Percentiles rank a stretch among this genome's conserved stretches.
These are phyloP conservation scores for Aureobasidium subglaciale DNA, from an alignment of 2,329 filamentous ascomycete genomes.

Conservation along the genomic window DNA sequence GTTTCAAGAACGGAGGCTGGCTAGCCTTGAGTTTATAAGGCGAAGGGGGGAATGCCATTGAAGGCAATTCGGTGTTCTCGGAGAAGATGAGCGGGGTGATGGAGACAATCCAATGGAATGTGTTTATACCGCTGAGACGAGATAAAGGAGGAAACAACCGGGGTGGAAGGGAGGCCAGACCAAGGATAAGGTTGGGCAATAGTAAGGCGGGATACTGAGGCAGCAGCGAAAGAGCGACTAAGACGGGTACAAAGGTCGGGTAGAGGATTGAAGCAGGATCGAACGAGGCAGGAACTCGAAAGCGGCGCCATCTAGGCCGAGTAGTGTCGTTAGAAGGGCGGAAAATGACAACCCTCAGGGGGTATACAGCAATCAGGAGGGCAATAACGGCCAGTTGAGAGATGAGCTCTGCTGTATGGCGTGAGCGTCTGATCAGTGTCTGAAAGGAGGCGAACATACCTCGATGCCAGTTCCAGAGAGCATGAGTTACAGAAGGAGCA, in stretches of 20 bases:
- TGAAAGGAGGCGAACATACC: slow-evolving; percentile 28
- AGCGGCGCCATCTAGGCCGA: slow-evolving; percentile 20
- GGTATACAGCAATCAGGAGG: slow-evolving; percentile 30
- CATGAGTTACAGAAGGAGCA: slow-evolving; percentile 27
- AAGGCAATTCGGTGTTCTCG: slow-evolving; percentile 36
- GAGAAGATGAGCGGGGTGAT: slow-evolving; percentile 58
- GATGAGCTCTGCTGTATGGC: slow-evolving; percentile 32
- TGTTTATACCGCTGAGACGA: slow-evolving; percentile 51
- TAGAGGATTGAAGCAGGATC: slow-evolving; percentile 90
- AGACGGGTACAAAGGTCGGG: slow-evolving; percentile 66
- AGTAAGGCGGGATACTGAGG: slow-evolving; percentile 54
- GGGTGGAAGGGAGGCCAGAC: slow-evolving; percentile 68
- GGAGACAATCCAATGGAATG: slow-evolving; percentile 73
- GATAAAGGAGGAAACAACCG: slow-evolving; percentile 61
- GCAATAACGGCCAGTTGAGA: slow-evolving; percentile 31
- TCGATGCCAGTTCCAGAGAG: slow-evolving; percentile 33
- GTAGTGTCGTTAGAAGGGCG: neutral
- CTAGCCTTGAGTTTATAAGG: slow-evolving; percentile 28
- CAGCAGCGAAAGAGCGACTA: slow-evolving; percentile 69
- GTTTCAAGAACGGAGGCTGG: slow-evolving; percentile 31
- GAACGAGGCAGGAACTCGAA: slow-evolving; percentile 67
- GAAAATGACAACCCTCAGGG: slow-evolving; percentile 29
- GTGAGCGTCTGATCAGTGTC: slow-evolving; percentile 19
- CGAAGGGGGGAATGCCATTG: slow-evolving; percentile 27
- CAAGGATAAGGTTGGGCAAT: slow-evolving; percentile 74